Evolutionary conservation across 257 asterid species (phyloP), one percentile per base, ranked within the genome.

Genomic region (Linderniella brevidens): DNA sequence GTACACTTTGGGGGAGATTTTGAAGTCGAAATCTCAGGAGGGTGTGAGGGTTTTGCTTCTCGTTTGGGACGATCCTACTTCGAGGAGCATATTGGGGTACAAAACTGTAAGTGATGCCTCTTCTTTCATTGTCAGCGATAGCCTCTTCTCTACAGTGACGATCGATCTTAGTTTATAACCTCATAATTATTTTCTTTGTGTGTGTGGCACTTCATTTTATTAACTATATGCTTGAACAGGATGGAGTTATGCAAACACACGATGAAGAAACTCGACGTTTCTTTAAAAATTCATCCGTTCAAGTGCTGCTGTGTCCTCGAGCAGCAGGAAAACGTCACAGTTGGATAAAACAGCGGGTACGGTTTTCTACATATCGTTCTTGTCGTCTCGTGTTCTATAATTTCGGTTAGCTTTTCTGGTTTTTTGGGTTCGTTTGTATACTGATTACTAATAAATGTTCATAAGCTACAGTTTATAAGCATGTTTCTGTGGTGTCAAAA

Each of bases 231-330:
- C 29, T n/a, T 54, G 12, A 58, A 50, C 70, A 90, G 99, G 94
- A 90, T 68, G 99, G 99, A 50, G 81, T 90, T 64, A 90, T 90
- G 99, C 72, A 67, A 75, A 90, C 99, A 63, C 99, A 85, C 53
- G 99, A 90, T 65, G 94, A 90, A 76, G 99, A 90, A 69, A 85
- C 92, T 67, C 93, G 96, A 1, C 86, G 77, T 15, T 90, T 58
- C 64, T 90, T 90, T 41, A 90, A 90, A 65, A 83, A 75, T 55
- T 90, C 99, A 52, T 85, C 99, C 13, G 99, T 90, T 43, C 94
- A 82, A 73, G 99, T 90, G 58, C 64, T 90, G 65, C 99, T 90
- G 53, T 75, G 93, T 67, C 81, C 96, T 57, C 92, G 99, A 63
- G 87, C 53, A 53, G 99, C 96, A 56, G 99, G 99, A 67, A 85